A percentile compares a stretch with the other conserved stretches of the same genome.
Evolutionary conservation across 441 rosid species (phyloP).

Genomic region (Breynia disticha): DNA sequence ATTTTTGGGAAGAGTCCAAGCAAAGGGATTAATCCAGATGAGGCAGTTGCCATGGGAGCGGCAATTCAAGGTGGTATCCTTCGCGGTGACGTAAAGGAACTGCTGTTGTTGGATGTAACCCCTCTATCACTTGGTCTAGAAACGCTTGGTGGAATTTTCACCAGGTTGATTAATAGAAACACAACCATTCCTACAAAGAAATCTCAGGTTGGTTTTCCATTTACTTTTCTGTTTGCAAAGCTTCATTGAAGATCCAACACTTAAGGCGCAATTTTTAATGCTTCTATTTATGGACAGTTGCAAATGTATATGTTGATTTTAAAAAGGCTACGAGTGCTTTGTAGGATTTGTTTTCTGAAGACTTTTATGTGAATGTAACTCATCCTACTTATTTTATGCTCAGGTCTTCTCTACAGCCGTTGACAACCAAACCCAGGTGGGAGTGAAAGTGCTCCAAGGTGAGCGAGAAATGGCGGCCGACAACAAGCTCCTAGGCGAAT

Average conservation of each 20-base stretch:
- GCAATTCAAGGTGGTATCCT: constrained; percentile 84
- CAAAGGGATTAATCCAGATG: constrained; percentile 87
- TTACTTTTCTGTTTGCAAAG: background rate
- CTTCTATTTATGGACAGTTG: too few relatives aligned
- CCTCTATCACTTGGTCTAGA: constrained; percentile 84
- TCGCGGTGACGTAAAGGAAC: constrained; percentile 81
- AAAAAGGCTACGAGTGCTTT: too few relatives aligned
- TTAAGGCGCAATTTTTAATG: too few relatives aligned
- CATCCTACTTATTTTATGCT: background rate
- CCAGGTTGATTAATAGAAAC: constrained; percentile 61
- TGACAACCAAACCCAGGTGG: constrained; percentile 84
- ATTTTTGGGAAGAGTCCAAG: constrained; percentile 79
- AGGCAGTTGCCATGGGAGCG: constrained; percentile 89
- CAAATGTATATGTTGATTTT: too few relatives aligned
- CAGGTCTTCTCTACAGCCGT: constrained; percentile 86
- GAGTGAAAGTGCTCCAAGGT: constrained; percentile 82
- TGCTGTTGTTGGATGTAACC: constrained; percentile 72
- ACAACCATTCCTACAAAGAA: constrained; percentile 90
- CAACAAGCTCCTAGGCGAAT: constrained; percentile 71
- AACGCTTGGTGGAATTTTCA: constrained; percentile 80
- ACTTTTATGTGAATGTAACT: too few relatives aligned
- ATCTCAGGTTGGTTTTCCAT: constrained; percentile 44
- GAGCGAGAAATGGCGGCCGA: constrained; percentile 82
- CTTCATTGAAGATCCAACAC: too few relatives aligned
- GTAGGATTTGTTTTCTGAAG: too few relatives aligned